Conservation (phyloP, 371 early-diverging fungal genomes). For the Batkoa obscura region DNA sequence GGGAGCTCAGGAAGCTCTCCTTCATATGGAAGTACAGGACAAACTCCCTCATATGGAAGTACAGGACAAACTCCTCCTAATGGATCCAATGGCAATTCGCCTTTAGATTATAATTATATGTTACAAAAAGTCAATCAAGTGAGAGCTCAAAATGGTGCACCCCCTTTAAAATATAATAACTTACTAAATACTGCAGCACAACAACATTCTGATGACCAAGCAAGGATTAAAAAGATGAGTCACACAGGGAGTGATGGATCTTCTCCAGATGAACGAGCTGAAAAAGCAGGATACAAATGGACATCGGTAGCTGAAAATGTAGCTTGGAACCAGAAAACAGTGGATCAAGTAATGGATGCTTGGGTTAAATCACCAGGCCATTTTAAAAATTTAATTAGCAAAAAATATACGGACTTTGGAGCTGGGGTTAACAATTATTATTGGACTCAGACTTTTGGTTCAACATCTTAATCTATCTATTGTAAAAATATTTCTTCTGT, state of each 20-base stretch:
- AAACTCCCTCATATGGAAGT: no score
- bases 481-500: no score
- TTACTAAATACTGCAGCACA: slow-evolving; percentile 13
- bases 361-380: slow-evolving; percentile 26
- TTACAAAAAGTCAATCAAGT: not conserved
- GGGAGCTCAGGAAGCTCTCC: no score
- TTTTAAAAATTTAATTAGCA: slow-evolving; percentile 16
- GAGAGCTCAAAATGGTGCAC: not conserved
- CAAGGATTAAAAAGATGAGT: slow-evolving; percentile 12
- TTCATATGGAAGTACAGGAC: no score
- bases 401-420: not conserved
- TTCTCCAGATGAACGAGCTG: slow-evolving; percentile 8
- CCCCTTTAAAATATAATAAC: not conserved
- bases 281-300: slow-evolving; percentile 9
- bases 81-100: no score
- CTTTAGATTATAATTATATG: no score
- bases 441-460: slow-evolving; percentile 1
- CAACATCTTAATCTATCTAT: no score
- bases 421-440: slow-evolving; percentile 1
- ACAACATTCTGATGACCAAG: slow-evolving; percentile 15
- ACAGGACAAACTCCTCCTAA: no score
- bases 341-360: slow-evolving; percentile 12
- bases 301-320: slow-evolving; percentile 19
- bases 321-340: slow-evolving; percentile 14
- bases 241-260: slow-evolving; percentile 12